Percentiles rank a stretch among this genome's conserved stretches.
phyloP scores from a whole-genome alignment of 2,329 filamentous ascomycete genomes.

The Hymenoscyphus occultus region DNA sequence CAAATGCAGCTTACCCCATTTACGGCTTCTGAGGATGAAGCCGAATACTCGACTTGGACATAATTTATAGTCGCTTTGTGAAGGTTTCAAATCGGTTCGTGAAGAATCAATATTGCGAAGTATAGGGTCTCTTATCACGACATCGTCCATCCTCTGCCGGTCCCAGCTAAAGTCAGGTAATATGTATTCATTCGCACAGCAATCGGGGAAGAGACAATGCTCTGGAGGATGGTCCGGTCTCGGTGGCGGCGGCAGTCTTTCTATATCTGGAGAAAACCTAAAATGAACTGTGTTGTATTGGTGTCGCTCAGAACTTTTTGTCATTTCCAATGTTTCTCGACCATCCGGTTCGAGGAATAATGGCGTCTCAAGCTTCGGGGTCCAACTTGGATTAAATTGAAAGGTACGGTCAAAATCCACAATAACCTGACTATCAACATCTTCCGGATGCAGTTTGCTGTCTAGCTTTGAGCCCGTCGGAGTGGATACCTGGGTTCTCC shows the following conservation, averaged over 20 bases:
- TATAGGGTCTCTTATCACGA: neutral
- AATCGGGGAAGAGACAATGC: neutral
- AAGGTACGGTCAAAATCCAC: neutral
- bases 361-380: neutral
- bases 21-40: neutral
- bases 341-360: neutral
- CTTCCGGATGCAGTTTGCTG: neutral
- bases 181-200: neutral
- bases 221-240: neutral
- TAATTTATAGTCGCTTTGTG: neutral
- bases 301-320: neutral
- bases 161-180: neutral
- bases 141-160: neutral
- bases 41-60: neutral
- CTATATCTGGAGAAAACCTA: no score
- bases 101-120: neutral
- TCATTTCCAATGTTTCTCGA: neutral
- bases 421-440: neutral
- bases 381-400: neutral
- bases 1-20: neutral
- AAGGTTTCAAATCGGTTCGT: neutral
- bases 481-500: neutral
- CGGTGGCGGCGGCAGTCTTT: neutral
- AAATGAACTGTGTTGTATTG: neutral
- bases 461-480: neutral